These are phyloP conservation scores for Pseudozyma hubeiensis DNA, from an alignment of 1,284 basidiomycete genomes.

Conservation along the genomic window DNA sequence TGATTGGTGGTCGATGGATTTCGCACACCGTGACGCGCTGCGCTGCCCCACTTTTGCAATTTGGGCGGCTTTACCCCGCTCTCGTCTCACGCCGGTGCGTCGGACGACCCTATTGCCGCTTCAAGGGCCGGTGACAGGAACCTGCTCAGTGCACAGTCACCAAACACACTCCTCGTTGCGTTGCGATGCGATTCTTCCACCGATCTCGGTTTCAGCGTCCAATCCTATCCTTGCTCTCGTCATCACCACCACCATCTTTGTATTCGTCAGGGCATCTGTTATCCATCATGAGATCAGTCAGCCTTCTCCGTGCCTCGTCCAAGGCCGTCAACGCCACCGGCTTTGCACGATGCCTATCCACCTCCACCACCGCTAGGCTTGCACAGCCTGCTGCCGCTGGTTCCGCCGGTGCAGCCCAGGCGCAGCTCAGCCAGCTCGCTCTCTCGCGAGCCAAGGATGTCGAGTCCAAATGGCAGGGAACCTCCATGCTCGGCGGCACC, in stretches of 20 bases:
- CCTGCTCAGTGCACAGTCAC: background rate
- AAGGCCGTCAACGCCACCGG: slow-evolving; percentile 18
- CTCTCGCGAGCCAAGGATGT: slow-evolving; percentile 54
- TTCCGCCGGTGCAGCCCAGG: slow-evolving; percentile 20
- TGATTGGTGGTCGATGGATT: background rate
- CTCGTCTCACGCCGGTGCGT: background rate
- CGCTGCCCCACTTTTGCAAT: slow-evolving; percentile 1
- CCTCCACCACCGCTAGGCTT: slow-evolving; percentile 28
- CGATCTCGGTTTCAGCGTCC: background rate
- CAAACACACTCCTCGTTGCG: background rate
- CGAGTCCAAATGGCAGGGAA: slow-evolving; percentile 79
- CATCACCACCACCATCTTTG: slow-evolving; percentile 5
- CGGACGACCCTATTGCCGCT: background rate
- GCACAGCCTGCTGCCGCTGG: slow-evolving; percentile 38
- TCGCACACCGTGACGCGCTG: background rate
- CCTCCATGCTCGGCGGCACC: slow-evolving; percentile 80
- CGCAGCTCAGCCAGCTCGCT: slow-evolving; percentile 51
- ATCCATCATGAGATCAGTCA: slow-evolving; percentile 26
- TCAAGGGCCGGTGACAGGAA: too few species aligned
- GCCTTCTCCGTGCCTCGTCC: slow-evolving; percentile 29
- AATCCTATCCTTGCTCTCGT: background rate
- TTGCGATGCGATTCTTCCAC: background rate
- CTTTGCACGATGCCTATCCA: slow-evolving; percentile 36
- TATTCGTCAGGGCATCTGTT: background rate
- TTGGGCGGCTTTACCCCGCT: slow-evolving; percentile 1